phyloP scores from a whole-genome alignment of 2,329 filamentous ascomycete genomes.

The Aspergillus texensis region DNA sequence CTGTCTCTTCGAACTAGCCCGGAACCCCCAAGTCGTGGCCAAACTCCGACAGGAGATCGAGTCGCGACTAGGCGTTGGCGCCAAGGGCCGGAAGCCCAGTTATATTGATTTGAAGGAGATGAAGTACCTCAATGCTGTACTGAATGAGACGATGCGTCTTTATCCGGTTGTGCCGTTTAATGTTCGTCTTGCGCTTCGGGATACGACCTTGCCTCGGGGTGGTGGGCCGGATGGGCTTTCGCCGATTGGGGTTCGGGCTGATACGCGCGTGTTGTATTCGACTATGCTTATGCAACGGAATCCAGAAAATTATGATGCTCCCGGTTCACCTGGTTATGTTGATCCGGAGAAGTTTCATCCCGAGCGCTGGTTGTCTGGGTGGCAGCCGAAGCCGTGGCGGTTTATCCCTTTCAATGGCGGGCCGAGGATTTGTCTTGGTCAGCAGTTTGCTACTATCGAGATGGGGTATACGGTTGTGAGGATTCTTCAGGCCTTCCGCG shows the following conservation, averaged over 20 bases:
- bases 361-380: slow-evolving; percentile 53
- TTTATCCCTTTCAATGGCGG: slow-evolving; percentile 59
- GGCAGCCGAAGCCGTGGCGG: slow-evolving; percentile 57
- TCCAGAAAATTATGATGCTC: slow-evolving; percentile 51
- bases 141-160: slow-evolving; percentile 77
- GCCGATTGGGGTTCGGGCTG: slow-evolving; percentile 51
- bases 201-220: slow-evolving; percentile 75
- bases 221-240: slow-evolving; percentile 52
- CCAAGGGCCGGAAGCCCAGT: slow-evolving; percentile 54
- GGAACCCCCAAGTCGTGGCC: slow-evolving; percentile 66
- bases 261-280: slow-evolving; percentile 54
- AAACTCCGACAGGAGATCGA: slow-evolving; percentile 76
- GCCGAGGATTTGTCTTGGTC: slow-evolving; percentile 59
- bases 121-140: slow-evolving; percentile 72
- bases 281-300: slow-evolving; percentile 57
- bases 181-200: slow-evolving; percentile 68
- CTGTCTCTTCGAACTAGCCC: slow-evolving; percentile 78
- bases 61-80: slow-evolving; percentile 63
- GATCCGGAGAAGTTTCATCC: slow-evolving; percentile 51
- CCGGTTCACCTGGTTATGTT: slow-evolving; percentile 39
- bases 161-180: slow-evolving; percentile 82
- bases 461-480: slow-evolving; percentile 55
- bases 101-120: slow-evolving; percentile 85
- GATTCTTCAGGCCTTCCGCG: slow-evolving; percentile 46
- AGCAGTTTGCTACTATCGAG: slow-evolving; percentile 63